Base-by-base conservation (phyloP, 768 basidiomycete species). In the Coprinopsis cinerea region DNA sequence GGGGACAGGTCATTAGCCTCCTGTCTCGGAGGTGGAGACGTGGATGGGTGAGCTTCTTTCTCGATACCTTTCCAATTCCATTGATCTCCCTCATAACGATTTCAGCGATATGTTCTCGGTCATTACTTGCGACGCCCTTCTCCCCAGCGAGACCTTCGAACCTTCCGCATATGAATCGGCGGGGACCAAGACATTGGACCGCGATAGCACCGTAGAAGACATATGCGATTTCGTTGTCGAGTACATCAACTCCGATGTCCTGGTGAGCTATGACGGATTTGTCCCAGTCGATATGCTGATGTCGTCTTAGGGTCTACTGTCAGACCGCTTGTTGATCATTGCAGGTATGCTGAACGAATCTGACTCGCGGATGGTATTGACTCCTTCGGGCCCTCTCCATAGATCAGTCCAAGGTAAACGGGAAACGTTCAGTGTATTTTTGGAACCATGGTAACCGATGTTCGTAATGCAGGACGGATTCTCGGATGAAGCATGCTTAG, bases 151-250 rank as follows among this genome's bases (percentile, higher is more conserved):
- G 20, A 65, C 76, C 36, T 67, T 74, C n/a, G 59, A 65, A 0
- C 71, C 86, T 15, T 82, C 80, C 9, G 58, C 65, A 2, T 88
- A 90, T 56, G 51, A 64, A 1, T 37, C 72, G 2, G 66, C 64
- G 6, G 56, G 55, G 0, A 64, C 75, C 1, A 66, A 63, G 37
- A 64, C 60, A 2, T 63, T 83, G 11, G 69, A 72, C 0, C 66
- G 75, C 15, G 72, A 77, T 6, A 78, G 79, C 48, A 79, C 72
- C 0, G 75, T 88, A 4, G 70, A 82, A 1, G 86, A 90, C 55
- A 80, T 92, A 13, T 86, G 85, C 53, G 73, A 92, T 49, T 92
- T 92, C 56, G 69, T 92, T 20, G 80, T 89, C 13, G 82, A 92
- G 56, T 92, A 91, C 48, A 88, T 92, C 60, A 76, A 87, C 54